Evolutionary conservation across 495 filamentous ascomycete genomes (phyloP).

Genomic region (Podospora australis): DNA sequence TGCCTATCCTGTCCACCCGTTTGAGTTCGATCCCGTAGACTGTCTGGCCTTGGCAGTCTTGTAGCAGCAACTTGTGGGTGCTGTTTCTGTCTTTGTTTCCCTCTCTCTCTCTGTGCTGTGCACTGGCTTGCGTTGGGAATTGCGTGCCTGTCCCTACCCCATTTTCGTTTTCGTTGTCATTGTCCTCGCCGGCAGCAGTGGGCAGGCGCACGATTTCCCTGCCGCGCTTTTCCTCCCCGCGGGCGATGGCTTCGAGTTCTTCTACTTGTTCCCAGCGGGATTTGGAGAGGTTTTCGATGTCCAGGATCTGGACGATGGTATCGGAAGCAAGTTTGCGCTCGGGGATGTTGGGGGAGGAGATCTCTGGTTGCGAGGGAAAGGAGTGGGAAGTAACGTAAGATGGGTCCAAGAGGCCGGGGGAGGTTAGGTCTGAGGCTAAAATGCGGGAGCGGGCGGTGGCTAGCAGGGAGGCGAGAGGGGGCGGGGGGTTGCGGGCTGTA

Average conservation of each 20-base stretch:
- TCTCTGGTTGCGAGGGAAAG: constrained; percentile 56
- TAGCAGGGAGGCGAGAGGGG: constrained; percentile 63
- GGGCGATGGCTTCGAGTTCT: constrained; percentile 70
- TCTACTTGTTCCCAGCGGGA: constrained; percentile 83
- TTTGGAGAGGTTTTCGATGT: constrained; percentile 71
- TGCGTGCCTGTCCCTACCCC: not conserved
- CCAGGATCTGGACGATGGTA: constrained; percentile 73
- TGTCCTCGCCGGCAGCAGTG: constrained; percentile 36
- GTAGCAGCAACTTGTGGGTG: constrained; percentile 73
- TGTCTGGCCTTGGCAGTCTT: constrained; percentile 67
- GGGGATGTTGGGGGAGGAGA: constrained; percentile 36
- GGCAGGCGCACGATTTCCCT: constrained; percentile 73
- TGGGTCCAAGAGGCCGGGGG: constrained; percentile 45
- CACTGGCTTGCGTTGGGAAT: not conserved
- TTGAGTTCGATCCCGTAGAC: constrained; percentile 70
- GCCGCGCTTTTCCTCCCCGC: constrained; percentile 77
- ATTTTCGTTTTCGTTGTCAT: constrained; percentile 10
- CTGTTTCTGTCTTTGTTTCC: not conserved
- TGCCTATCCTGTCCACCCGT: constrained; percentile 54
- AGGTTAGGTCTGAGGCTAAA: constrained; percentile 67
- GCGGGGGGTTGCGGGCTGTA: constrained; percentile 38
- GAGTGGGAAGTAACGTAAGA: constrained; percentile 35
- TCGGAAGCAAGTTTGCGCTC: constrained; percentile 43
- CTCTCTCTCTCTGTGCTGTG: not conserved
- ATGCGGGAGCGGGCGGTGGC: constrained; percentile 78